Percentiles rank a stretch among this genome's conserved stretches.
phyloP scores from a whole-genome alignment of 2,329 filamentous ascomycete genomes.

The Waltergamsia citrina region DNA sequence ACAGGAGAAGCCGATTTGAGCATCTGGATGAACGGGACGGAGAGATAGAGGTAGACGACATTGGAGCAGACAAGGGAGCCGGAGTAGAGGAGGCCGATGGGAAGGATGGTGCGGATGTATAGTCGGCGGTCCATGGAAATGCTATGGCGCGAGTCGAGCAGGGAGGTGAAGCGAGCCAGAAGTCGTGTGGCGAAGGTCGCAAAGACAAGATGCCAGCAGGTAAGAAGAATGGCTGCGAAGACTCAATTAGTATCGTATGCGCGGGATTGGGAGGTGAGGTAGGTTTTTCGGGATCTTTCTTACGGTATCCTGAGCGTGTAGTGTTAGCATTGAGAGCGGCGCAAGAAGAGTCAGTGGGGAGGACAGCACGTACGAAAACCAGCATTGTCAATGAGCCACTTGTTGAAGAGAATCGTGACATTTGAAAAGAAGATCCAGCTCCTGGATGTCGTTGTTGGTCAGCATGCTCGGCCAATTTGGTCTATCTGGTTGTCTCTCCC shows the following conservation, averaged over 20 bases:
- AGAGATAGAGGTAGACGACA: conserved; percentile 58
- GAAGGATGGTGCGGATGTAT: conserved; percentile 54
- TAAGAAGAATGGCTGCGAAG: conserved; percentile 42
- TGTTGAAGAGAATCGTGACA: conserved; percentile 84
- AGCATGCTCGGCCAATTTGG: background rate
- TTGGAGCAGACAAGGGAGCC: conserved; percentile 58
- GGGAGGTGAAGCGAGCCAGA: conserved; percentile 51
- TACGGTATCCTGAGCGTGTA: conserved; percentile 20
- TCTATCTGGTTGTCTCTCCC: background rate
- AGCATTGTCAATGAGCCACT: conserved; percentile 70
- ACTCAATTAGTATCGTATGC: too few species aligned
- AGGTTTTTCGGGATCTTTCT: too few species aligned
- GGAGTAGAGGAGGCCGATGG: conserved; percentile 58
- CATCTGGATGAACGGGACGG: conserved; percentile 63
- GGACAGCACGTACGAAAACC: conserved; percentile 56
- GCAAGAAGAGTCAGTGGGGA: background rate
- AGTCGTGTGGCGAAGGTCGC: conserved; percentile 57
- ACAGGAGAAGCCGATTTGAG: conserved; percentile 60
- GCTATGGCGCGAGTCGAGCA: conserved; percentile 53
- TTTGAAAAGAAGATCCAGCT: conserved; percentile 83
- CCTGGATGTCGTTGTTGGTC: conserved; percentile 24
- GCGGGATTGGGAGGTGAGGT: too few species aligned
- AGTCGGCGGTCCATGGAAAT: conserved; percentile 51
- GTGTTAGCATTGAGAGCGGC: conserved; percentile 1
- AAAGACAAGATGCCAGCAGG: conserved; percentile 60